phyloP scores from a whole-genome alignment of 1,284 basidiomycete genomes.

The Tremellales sp. region DNA sequence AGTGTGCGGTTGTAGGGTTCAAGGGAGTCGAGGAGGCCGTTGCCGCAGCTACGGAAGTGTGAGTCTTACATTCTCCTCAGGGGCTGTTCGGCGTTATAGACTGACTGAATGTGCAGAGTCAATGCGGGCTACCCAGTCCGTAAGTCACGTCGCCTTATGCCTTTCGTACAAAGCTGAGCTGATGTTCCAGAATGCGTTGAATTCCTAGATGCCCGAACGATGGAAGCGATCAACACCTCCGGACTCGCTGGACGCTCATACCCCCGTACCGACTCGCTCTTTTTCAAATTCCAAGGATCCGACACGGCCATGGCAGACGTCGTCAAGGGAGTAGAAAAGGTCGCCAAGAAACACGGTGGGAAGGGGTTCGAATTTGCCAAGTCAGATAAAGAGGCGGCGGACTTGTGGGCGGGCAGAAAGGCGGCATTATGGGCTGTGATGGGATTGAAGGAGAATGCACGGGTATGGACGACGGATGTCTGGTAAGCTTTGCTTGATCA shows the following conservation, averaged over 20 bases:
- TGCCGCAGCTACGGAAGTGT: constrained; percentile 58
- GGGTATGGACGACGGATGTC: constrained; percentile 78
- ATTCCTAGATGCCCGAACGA: constrained; percentile 66
- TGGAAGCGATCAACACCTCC: constrained; percentile 64
- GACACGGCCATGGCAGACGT: constrained; percentile 61
- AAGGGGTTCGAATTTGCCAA: constrained; percentile 66
- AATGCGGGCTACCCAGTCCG: constrained; percentile 57
- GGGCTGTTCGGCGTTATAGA: background rate
- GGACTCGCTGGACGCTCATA: constrained; percentile 58
- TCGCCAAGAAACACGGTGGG: constrained; percentile 65
- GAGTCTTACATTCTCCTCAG: constrained; percentile 10
- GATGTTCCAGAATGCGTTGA: constrained; percentile 60
- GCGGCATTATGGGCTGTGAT: constrained; percentile 70
- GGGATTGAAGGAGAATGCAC: constrained; percentile 60
- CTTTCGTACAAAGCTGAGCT: background rate
- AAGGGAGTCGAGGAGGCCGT: constrained; percentile 56
- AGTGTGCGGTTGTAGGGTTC: constrained; percentile 53
- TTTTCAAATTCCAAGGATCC: constrained; percentile 84
- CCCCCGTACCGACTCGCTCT: constrained; percentile 68
- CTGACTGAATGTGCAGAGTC: constrained; percentile 43
- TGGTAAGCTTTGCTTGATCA: constrained; percentile 56
- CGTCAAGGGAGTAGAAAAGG: constrained; percentile 56
- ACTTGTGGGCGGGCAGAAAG: constrained; percentile 82
- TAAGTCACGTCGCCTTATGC: constrained; percentile 13
- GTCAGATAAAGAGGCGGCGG: constrained; percentile 63